Percentiles rank a stretch among this genome's conserved stretches.
Conservation (phyloP, 208 protist species). For the Acanthamoeba culbertsoni region DNA sequence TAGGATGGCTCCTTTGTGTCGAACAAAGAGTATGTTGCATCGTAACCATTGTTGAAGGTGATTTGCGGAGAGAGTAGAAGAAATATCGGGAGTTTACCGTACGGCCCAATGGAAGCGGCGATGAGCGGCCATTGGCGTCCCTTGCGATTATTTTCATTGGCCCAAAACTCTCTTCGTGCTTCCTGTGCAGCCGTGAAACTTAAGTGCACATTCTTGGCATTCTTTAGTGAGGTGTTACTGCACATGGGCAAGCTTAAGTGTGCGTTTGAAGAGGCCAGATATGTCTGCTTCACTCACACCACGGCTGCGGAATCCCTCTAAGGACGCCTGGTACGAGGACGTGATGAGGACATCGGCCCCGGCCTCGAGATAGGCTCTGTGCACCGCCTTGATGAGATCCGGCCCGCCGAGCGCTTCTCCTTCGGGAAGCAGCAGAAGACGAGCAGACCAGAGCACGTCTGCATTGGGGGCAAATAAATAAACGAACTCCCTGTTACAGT, state of each 20-base stretch:
- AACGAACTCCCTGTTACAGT: neutral
- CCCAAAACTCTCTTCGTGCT: conserved; percentile 23
- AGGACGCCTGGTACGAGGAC: conserved; percentile 24
- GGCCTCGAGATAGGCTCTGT: conserved; percentile 43
- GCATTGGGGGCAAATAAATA: neutral
- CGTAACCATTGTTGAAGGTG: no score
- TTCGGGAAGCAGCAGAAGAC: neutral
- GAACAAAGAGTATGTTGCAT: neutral
- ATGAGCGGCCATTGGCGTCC: neutral
- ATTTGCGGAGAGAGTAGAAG: neutral
- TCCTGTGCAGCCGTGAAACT: neutral
- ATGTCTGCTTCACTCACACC: neutral
- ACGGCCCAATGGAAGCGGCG: conserved; percentile 39
- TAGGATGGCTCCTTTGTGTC: neutral
- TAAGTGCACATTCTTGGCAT: neutral
- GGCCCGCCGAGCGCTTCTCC: neutral
- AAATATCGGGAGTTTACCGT: neutral
- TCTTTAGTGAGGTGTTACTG: neutral
- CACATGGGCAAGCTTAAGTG: neutral
- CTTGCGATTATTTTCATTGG: neutral
- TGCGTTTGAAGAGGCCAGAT: neutral
- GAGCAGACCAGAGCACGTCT: conserved; percentile 44
- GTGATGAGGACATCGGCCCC: conserved; percentile 32
- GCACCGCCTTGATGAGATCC: conserved; percentile 29
- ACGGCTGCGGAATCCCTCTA: neutral